Evolutionary conservation across 345 rosid species (phyloP).

Genomic region (Acer yangbiense): DNA sequence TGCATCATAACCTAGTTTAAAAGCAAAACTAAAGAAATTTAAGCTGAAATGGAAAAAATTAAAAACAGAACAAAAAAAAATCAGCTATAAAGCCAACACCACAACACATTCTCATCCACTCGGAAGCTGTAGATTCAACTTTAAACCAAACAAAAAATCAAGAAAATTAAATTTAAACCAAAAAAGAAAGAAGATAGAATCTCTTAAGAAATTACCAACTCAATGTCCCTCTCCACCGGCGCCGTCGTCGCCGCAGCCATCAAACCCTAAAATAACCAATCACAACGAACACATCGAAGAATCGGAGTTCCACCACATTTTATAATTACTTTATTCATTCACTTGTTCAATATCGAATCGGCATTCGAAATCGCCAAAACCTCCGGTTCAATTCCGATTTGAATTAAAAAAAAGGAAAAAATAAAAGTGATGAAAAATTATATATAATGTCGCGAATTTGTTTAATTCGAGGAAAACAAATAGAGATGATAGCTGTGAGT

Average conservation of each 20-base stretch:
- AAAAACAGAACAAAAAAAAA: background rate
- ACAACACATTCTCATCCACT: background rate
- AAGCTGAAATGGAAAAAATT: background rate
- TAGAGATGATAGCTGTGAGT: background rate
- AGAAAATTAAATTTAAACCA: background rate
- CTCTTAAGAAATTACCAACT: conserved; percentile 40
- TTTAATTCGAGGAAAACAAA: conserved; percentile 17
- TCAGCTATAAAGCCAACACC: background rate
- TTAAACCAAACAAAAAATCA: background rate
- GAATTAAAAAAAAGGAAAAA: background rate
- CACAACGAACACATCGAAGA: conserved; percentile 11
- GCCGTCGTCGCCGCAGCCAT: conserved; percentile 41
- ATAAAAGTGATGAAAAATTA: background rate
- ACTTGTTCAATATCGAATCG: background rate
- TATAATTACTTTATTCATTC: conserved; percentile 2
- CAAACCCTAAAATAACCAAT: conserved; percentile 13
- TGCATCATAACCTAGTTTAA: background rate
- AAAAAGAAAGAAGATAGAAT: background rate
- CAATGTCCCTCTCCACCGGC: conserved; percentile 58
- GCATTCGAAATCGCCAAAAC: background rate
- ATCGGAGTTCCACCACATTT: conserved; percentile 6
- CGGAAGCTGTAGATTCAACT: background rate
- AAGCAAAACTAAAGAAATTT: background rate
- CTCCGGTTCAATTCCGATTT: background rate
- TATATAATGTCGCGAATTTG: background rate